A percentile compares a stretch with the other conserved stretches of the same genome.
Evolutionary conservation across 306 rosid genomes (phyloP).

Genomic region (Elaeagnus macrophylla): DNA sequence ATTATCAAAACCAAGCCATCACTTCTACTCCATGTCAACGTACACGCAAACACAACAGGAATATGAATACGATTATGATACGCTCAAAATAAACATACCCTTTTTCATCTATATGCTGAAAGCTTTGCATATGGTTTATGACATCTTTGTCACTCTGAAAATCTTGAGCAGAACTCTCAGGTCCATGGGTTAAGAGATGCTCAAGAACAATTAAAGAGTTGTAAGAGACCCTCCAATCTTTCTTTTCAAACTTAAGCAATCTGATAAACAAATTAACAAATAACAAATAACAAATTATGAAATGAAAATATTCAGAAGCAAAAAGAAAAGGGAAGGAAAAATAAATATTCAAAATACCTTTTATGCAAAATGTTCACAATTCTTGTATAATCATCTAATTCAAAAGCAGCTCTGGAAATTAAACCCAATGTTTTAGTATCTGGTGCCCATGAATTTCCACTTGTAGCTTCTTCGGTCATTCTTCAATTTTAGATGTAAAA

Average conservation of each 20-base stretch:
- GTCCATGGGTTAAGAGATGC: conserved; percentile 84
- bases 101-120: conserved; percentile 59
- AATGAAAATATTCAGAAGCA: not conserved
- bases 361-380: conserved; percentile 42
- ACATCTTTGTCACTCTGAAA: conserved; percentile 60
- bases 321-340: not conserved
- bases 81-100: conserved; percentile 46
- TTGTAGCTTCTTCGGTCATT: conserved; percentile 78
- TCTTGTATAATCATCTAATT: conserved; percentile 74
- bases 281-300: not conserved
- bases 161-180: conserved; percentile 73
- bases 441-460: conserved; percentile 63
- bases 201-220: conserved; percentile 68
- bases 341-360: conserved; percentile 14
- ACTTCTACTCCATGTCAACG: too few species aligned
- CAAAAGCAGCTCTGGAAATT: conserved; percentile 94
- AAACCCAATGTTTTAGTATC: conserved; percentile 59
- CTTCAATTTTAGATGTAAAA: conserved; percentile 19
- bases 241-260: conserved; percentile 62
- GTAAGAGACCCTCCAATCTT: conserved; percentile 75
- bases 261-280: conserved; percentile 28
- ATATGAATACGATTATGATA: too few species aligned
- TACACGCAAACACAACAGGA: too few species aligned
- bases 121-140: conserved; percentile 45
- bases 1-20: not conserved